phyloP scores from a whole-genome alignment of 2,329 filamentous ascomycete genomes.

The Penicillium brevicompactum region DNA sequence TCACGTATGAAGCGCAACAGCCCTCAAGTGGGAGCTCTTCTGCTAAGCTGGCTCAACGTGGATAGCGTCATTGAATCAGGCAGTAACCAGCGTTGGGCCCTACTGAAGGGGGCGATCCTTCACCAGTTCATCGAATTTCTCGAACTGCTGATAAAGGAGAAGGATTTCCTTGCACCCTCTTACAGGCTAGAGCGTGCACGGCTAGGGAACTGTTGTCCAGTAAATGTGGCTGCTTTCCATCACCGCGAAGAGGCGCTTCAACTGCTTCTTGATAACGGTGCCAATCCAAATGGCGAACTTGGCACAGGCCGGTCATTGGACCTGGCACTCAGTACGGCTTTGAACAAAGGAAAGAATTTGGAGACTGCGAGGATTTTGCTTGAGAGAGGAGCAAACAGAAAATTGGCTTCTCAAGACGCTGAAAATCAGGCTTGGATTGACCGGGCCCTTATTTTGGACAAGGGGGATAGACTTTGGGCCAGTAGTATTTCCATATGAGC shows the following conservation, averaged over 20 bases:
- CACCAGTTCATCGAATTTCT: background rate
- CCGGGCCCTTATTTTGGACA: background rate
- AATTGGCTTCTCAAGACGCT: background rate
- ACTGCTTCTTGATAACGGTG: conserved; percentile 1
- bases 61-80: background rate
- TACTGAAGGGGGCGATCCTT: background rate
- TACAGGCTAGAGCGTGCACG: background rate
- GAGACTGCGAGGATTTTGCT: background rate
- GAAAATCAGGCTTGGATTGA: background rate
- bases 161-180: background rate
- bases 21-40: background rate
- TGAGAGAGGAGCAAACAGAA: background rate
- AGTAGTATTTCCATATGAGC: background rate
- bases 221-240: background rate
- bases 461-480: background rate
- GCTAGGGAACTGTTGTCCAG: background rate
- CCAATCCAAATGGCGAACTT: background rate
- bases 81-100: background rate
- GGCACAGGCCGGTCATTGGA: background rate
- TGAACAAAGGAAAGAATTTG: background rate
- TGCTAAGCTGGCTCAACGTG: background rate
- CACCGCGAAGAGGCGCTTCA: background rate
- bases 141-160: background rate
- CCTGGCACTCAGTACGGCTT: background rate
- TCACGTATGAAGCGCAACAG: background rate